These are phyloP conservation scores for Blepharisma japonicum DNA, from an alignment of 73 alveolate genomes.

Conservation along the genomic window DNA sequence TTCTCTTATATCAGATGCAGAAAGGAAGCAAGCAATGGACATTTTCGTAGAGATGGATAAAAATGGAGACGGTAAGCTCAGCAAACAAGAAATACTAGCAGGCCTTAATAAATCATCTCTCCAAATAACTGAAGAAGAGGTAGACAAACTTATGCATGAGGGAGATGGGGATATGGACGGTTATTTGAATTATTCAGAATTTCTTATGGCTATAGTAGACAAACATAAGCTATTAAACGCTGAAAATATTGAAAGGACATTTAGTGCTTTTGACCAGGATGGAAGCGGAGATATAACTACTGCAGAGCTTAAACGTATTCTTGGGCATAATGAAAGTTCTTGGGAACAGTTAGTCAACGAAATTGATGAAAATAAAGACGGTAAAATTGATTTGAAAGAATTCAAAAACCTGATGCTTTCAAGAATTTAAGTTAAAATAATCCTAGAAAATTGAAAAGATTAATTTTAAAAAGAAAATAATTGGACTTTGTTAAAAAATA, in stretches of 20 bases:
- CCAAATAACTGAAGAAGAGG: conserved; percentile 41
- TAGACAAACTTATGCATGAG: conserved; percentile 39
- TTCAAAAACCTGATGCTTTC: neutral
- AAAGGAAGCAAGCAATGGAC: conserved; percentile 16
- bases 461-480: no score
- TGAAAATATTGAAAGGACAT: conserved; percentile 43
- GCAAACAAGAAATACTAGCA: conserved; percentile 48
- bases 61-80: conserved; percentile 51
- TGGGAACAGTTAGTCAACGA: conserved; percentile 48
- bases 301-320: conserved; percentile 29
- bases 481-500: no score
- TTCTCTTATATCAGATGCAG: neutral
- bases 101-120: neutral
- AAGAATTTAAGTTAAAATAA: no score
- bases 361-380: conserved; percentile 55
- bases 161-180: conserved; percentile 52
- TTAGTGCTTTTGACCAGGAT: conserved; percentile 38
- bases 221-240: conserved; percentile 34
- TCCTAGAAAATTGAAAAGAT: no score
- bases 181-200: conserved; percentile 48
- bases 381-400: conserved; percentile 29
- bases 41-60: conserved; percentile 37
- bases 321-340: conserved; percentile 30
- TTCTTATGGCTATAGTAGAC: conserved; percentile 45
- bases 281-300: conserved; percentile 41